Percentiles rank a stretch among this genome's conserved stretches.
Conservation (phyloP, 306 rosid species). For the Sindora glabra region DNA sequence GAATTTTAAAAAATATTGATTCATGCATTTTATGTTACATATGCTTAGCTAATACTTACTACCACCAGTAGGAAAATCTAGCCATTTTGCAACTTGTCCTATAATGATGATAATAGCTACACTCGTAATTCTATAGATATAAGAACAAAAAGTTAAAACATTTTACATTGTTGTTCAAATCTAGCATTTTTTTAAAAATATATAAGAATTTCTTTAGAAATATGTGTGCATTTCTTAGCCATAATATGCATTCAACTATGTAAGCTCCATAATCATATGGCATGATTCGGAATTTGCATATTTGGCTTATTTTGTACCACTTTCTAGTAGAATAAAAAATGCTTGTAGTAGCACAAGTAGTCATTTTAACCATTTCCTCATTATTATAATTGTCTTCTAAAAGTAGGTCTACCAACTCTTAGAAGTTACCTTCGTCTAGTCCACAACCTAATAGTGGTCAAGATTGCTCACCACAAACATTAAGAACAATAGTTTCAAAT, state of each 20-base stretch:
- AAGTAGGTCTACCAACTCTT: slow-evolving; percentile 54
- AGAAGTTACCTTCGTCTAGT: slow-evolving; percentile 49
- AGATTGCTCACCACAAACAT: slow-evolving; percentile 40
- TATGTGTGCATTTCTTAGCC: background rate
- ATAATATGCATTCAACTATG: background rate
- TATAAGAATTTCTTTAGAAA: too few species aligned
- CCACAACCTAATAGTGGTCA: slow-evolving; percentile 58
- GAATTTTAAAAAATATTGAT: too few species aligned
- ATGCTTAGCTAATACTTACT: too few species aligned
- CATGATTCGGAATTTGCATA: background rate
- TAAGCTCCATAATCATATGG: background rate
- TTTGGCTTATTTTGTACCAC: slow-evolving; percentile 90
- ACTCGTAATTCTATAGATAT: too few species aligned
- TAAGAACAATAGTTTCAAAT: background rate
- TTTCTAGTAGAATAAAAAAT: slow-evolving; percentile 73
- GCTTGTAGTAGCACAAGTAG: slow-evolving; percentile 73
- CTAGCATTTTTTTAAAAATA: too few species aligned
- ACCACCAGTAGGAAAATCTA: too few species aligned
- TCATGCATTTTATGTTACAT: too few species aligned
- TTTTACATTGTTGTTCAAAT: too few species aligned
- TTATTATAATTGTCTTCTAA: slow-evolving; percentile 46
- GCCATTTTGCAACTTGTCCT: too few species aligned
- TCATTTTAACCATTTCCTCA: slow-evolving; percentile 62
- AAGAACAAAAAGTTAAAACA: too few species aligned
- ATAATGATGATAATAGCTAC: too few species aligned